phyloP scores from a whole-genome alignment of 139 green algal genomes.

The Tetradesmus lagerheimii region DNA sequence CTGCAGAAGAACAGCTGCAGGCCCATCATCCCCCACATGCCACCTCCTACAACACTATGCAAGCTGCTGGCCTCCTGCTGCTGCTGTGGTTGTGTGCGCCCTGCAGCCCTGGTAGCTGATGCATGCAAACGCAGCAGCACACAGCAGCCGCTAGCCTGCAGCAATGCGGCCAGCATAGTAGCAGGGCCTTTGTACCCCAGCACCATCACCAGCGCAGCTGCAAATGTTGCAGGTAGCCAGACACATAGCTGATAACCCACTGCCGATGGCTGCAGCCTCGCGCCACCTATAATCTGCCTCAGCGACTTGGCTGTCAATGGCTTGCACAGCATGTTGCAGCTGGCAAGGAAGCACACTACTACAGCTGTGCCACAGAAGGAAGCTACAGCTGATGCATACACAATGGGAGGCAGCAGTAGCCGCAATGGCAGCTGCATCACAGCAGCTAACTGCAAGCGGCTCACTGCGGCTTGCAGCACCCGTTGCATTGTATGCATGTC shows the following conservation, averaged over 20 bases:
- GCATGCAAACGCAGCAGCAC: conserved; percentile 45
- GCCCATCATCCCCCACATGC: conserved; percentile 32
- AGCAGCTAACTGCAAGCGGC: not conserved
- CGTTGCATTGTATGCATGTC: not conserved
- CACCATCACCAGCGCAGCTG: conserved; percentile 55
- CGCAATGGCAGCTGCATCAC: conserved; percentile 49
- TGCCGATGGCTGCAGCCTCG: not conserved
- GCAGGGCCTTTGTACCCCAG: conserved; percentile 57
- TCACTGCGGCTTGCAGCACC: not conserved
- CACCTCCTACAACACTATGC: not conserved
- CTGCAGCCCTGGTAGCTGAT: not conserved
- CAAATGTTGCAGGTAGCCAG: conserved; percentile 43
- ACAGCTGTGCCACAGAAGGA: conserved; percentile 40
- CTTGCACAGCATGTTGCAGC: not conserved
- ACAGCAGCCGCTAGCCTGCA: conserved; percentile 36
- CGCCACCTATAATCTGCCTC: too few relatives aligned
- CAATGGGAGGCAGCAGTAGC: conserved; percentile 59
- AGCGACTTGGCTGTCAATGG: not conserved
- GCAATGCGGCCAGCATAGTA: conserved; percentile 53
- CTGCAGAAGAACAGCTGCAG: conserved; percentile 83
- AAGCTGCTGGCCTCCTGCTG: not conserved
- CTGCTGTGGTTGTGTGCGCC: conserved; percentile 6
- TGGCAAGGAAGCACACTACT: conserved; percentile 35
- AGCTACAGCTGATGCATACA: conserved; percentile 37
- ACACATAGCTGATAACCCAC: not conserved